Conservation (phyloP, 1,284 basidiomycete genomes). For the Sanghuangporus sanghuang region DNA sequence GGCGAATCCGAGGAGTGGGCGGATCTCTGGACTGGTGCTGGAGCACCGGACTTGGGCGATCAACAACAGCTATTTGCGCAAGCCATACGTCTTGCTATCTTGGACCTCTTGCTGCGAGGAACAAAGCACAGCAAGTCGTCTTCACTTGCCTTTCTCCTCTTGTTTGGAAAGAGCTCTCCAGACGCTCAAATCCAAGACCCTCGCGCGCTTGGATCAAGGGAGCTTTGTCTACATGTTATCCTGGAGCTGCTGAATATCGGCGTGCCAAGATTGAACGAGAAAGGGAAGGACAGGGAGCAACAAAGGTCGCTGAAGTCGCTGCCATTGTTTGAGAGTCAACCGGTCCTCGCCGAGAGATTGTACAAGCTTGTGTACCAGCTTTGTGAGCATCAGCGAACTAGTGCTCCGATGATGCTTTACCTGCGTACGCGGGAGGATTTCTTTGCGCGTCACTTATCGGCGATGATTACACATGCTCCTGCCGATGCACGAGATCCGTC, state of each 20-base stretch:
- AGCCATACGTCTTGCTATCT: constrained; percentile 73
- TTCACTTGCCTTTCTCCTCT: constrained; percentile 86
- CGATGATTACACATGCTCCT: constrained; percentile 61
- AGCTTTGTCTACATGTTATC: constrained; percentile 78
- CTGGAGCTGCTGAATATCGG: constrained; percentile 73
- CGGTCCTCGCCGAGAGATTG: constrained; percentile 82
- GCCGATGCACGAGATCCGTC: constrained; percentile 42
- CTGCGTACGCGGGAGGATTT: constrained; percentile 88
- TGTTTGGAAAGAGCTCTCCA: constrained; percentile 61
- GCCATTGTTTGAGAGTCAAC: constrained; percentile 65
- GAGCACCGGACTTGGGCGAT: constrained; percentile 52
- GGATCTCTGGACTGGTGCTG: constrained; percentile 64
- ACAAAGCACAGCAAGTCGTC: constrained; percentile 70
- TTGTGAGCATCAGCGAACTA: constrained; percentile 82
- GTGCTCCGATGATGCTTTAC: constrained; percentile 81
- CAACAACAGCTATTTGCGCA: constrained; percentile 49
- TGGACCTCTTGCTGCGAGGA: constrained; percentile 82
- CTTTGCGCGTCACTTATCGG: constrained; percentile 78
- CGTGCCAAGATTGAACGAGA: constrained; percentile 49
- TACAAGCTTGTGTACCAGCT: constrained; percentile 84
- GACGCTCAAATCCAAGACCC: constrained; percentile 69
- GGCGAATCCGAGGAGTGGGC: constrained; percentile 51
- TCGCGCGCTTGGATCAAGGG: constrained; percentile 62
- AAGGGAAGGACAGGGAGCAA: constrained; percentile 38
- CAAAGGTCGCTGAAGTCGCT: constrained; percentile 29